Conservation (phyloP, 257 asterid genomes). For the Nicotiana tomentosiformis region DNA sequence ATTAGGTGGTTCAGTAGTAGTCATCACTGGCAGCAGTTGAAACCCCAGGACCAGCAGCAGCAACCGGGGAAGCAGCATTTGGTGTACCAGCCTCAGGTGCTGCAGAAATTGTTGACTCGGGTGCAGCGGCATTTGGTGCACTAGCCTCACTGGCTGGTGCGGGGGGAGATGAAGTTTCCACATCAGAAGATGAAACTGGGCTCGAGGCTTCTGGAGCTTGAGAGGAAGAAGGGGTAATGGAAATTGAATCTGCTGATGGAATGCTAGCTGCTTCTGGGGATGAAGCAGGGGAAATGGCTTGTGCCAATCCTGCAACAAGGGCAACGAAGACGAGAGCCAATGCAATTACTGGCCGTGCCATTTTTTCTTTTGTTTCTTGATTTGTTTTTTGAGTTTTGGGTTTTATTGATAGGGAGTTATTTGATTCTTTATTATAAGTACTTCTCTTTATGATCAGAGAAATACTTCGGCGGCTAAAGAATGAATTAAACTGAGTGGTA, state of each 20-base stretch:
- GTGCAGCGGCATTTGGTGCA: background rate
- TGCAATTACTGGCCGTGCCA: conserved; percentile 53
- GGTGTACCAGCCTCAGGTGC: conserved; percentile 33
- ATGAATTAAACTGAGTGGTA: conserved; percentile 15
- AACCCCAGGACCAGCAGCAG: background rate
- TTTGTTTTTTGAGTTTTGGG: background rate
- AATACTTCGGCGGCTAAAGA: conserved; percentile 38
- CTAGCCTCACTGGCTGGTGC: conserved; percentile 23
- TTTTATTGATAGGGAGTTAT: conserved; percentile 19
- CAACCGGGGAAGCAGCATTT: background rate
- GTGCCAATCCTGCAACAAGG: conserved; percentile 31
- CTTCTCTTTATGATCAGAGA: conserved; percentile 17
- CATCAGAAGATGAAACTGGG: conserved; percentile 20
- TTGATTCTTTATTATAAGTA: conserved; percentile 27
- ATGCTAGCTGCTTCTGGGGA: conserved; percentile 11
- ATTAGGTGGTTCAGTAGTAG: background rate
- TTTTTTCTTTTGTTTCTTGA: conserved; percentile 9
- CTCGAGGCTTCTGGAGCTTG: background rate
- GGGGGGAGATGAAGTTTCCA: conserved; percentile 38
- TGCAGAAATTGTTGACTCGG: conserved; percentile 2
- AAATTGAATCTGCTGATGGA: background rate
- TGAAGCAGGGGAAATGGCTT: conserved; percentile 10
- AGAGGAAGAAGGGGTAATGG: background rate
- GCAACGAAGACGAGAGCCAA: conserved; percentile 44
- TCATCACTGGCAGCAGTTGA: background rate